A percentile compares a stretch with the other conserved stretches of the same genome.
Conservation (phyloP, 768 basidiomycete genomes). For the Trametes cinnabarina region DNA sequence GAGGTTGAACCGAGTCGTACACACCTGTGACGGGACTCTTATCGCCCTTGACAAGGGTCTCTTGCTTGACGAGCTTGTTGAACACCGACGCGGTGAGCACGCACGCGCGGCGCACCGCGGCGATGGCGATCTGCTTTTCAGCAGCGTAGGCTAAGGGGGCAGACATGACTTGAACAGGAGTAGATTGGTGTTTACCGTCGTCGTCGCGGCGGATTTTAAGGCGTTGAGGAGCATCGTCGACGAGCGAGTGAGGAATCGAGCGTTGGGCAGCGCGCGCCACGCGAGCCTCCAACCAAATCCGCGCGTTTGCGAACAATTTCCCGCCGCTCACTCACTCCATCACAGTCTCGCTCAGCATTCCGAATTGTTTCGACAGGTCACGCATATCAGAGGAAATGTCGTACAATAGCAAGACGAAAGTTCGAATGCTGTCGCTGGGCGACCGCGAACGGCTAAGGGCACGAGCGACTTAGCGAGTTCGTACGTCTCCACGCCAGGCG, state of each 20-base stretch:
- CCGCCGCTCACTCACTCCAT: background rate
- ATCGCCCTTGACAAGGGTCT: slow-evolving; percentile 87
- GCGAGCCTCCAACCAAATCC: background rate
- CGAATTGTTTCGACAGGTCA: background rate
- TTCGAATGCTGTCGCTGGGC: no score
- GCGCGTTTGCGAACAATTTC: background rate
- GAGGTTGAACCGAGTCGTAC: slow-evolving; percentile 12
- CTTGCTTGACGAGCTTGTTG: slow-evolving; percentile 77
- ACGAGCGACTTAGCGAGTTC: no score
- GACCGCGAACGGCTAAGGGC: no score
- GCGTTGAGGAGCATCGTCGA: slow-evolving; percentile 6
- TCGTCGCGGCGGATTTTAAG: slow-evolving; percentile 14
- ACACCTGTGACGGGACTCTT: slow-evolving; percentile 67
- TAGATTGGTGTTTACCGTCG: background rate
- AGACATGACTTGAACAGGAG: slow-evolving; percentile 4
- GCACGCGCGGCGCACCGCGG: slow-evolving; percentile 87
- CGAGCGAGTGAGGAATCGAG: slow-evolving; percentile 3
- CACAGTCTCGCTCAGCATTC: slow-evolving; percentile 11
- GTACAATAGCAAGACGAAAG: no score
- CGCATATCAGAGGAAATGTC: background rate
- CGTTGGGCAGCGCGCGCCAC: slow-evolving; percentile 8
- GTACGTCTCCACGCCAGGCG: no score
- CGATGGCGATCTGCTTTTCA: slow-evolving; percentile 81
- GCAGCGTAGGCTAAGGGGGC: slow-evolving; percentile 38
- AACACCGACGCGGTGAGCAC: slow-evolving; percentile 83